Percentiles rank a stretch among this genome's conserved stretches.
Conservation (phyloP, 768 basidiomycete genomes). For the Imleria badia region DNA sequence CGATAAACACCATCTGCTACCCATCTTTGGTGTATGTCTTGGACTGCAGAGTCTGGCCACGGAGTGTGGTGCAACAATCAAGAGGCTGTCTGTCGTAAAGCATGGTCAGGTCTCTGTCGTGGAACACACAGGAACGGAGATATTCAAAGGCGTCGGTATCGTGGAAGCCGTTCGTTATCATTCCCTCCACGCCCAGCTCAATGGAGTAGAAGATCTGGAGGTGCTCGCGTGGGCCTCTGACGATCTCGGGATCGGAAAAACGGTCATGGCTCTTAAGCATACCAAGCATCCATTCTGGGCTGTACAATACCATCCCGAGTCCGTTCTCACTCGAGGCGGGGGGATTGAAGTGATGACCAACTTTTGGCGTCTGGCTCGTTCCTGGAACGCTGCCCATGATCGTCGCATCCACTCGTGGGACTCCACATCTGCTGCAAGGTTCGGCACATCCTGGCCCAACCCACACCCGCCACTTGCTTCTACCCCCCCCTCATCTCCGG, state of each 20-base stretch:
- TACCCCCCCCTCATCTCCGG: slow-evolving; percentile 16
- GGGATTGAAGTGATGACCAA: slow-evolving; percentile 68
- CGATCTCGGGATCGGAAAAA: slow-evolving; percentile 59
- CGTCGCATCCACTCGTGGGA: slow-evolving; percentile 46
- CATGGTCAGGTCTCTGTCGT: slow-evolving; percentile 74
- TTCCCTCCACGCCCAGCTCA: slow-evolving; percentile 65
- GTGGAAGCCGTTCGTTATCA: slow-evolving; percentile 76
- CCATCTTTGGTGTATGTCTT: slow-evolving; percentile 82
- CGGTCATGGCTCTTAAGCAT: slow-evolving; percentile 77
- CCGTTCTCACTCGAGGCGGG: slow-evolving; percentile 67
- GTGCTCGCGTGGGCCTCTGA: slow-evolving; percentile 75
- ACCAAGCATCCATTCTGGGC: slow-evolving; percentile 72
- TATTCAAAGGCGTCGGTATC: slow-evolving; percentile 58
- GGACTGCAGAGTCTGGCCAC: slow-evolving; percentile 76
- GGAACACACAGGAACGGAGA: slow-evolving; percentile 52
- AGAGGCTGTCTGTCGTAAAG: slow-evolving; percentile 65
- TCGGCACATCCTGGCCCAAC: slow-evolving; percentile 64
- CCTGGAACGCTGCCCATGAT: slow-evolving; percentile 48
- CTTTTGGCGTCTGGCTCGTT: slow-evolving; percentile 68
- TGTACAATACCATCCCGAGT: slow-evolving; percentile 90
- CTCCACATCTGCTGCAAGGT: slow-evolving; percentile 27
- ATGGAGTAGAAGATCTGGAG: slow-evolving; percentile 49
- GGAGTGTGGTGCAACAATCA: slow-evolving; percentile 61
- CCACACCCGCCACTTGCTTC: slow-evolving; percentile 24
- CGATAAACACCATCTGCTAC: slow-evolving; percentile 48